Conservation (phyloP, 495 filamentous ascomycete species). For the Chaetomium tenue region DNA sequence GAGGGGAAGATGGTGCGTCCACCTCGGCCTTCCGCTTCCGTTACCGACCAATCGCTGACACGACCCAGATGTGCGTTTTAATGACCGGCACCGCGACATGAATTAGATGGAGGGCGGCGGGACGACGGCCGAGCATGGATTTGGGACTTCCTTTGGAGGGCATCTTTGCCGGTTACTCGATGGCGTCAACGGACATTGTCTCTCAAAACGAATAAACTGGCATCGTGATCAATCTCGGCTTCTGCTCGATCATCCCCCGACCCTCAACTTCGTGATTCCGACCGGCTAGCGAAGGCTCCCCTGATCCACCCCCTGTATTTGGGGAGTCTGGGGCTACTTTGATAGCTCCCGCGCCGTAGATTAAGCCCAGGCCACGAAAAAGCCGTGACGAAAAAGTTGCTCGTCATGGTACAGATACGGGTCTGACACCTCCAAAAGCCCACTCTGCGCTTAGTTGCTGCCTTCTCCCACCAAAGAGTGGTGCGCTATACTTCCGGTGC, state of each 20-base stretch:
- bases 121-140: constrained; percentile 33
- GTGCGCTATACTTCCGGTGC: not conserved
- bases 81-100: constrained; percentile 27
- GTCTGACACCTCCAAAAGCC: constrained; percentile 59
- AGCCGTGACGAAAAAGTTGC: constrained; percentile 74
- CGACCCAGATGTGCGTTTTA: constrained; percentile 31
- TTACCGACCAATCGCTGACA: constrained; percentile 11
- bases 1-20: constrained; percentile 31
- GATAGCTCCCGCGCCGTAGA: constrained; percentile 57
- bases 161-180: constrained; percentile 33
- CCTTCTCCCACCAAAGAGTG: not conserved
- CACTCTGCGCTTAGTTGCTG: not conserved
- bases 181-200: constrained; percentile 40
- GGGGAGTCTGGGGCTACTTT: constrained; percentile 54
- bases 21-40: not conserved
- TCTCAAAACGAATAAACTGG: constrained; percentile 39
- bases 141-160: constrained; percentile 24
- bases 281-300: constrained; percentile 52
- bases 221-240: constrained; percentile 31
- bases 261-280: constrained; percentile 18
- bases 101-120: constrained; percentile 30
- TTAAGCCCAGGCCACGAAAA: constrained; percentile 70
- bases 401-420: constrained; percentile 94
- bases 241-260: not conserved
- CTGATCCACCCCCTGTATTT: constrained; percentile 48